These are phyloP conservation scores for Calonectria honghensis DNA, from an alignment of 2,329 filamentous ascomycete genomes.

Conservation along the genomic window DNA sequence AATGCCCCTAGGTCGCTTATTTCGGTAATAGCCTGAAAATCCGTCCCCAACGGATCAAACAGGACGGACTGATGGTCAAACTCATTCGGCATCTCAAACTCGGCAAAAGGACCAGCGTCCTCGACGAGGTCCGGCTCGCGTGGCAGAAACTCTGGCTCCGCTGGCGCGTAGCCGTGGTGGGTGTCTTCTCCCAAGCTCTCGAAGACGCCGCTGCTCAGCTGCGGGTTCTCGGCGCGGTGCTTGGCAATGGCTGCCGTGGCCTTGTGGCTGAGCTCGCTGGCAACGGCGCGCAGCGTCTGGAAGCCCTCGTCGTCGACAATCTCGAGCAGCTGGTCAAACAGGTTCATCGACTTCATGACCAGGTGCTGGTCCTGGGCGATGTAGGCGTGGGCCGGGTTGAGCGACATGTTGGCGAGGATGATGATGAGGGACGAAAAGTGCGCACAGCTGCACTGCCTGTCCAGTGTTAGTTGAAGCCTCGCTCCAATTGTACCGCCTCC, in stretches of 20 bases:
- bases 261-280: slow-evolving; percentile 49
- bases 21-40: background rate
- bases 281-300: slow-evolving; percentile 35
- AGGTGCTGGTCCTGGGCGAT: slow-evolving; percentile 57
- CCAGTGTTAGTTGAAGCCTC: background rate
- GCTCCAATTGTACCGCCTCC: accelerated
- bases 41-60: background rate
- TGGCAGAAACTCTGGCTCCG: slow-evolving; percentile 31
- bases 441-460: slow-evolving; percentile 56
- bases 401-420: slow-evolving; percentile 58
- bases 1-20: slow-evolving; percentile 3
- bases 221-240: slow-evolving; percentile 25
- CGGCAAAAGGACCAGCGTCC: slow-evolving; percentile 28
- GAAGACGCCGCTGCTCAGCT: slow-evolving; percentile 23
- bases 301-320: slow-evolving; percentile 48
- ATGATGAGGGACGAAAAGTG: slow-evolving; percentile 60
- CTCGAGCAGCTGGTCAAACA: slow-evolving; percentile 55
- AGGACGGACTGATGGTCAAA: background rate
- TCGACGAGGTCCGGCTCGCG: slow-evolving; percentile 11
- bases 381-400: slow-evolving; percentile 53
- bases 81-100: slow-evolving; percentile 14
- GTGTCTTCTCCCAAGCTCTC: slow-evolving; percentile 3
- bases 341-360: slow-evolving; percentile 51
- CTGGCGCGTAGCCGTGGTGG: background rate
- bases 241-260: slow-evolving; percentile 44